phyloP scores from a whole-genome alignment of 176 grass and related monocot species.

The Eragrostis nindensis region DNA sequence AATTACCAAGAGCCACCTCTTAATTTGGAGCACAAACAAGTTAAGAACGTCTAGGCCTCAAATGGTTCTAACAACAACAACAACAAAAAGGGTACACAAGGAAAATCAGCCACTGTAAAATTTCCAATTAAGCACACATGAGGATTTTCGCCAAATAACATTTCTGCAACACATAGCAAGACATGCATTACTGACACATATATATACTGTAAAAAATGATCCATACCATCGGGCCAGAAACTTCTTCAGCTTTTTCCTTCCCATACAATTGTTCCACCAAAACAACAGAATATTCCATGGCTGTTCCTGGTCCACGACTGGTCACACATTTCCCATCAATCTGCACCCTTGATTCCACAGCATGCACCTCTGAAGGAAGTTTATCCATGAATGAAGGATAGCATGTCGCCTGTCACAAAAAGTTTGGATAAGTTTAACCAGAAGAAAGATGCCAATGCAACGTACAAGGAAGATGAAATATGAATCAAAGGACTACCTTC shows the following conservation, averaged over 20 bases:
- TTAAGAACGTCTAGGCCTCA: neutral
- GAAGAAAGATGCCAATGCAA: neutral
- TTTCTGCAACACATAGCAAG: neutral
- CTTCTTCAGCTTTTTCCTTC: conserved; percentile 70
- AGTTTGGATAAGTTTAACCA: neutral
- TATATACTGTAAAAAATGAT: conserved; percentile 15
- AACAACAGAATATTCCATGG: conserved; percentile 68
- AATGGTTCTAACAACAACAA: neutral
- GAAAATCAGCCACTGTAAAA: neutral
- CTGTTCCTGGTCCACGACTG: conserved; percentile 72
- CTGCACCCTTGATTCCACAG: conserved; percentile 79
- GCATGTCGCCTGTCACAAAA: conserved; percentile 64
- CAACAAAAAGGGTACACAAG: neutral
- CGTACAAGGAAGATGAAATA: neutral
- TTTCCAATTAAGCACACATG: neutral
- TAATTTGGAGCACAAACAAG: neutral
- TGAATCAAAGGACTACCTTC: conserved; percentile 36
- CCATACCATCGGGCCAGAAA: conserved; percentile 72
- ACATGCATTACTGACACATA: conserved; percentile 1
- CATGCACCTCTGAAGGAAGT: conserved; percentile 56
- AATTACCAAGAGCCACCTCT: neutral
- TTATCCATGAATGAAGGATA: conserved; percentile 75
- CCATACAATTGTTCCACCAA: conserved; percentile 76
- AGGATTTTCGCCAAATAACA: neutral
- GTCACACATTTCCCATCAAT: conserved; percentile 73